These are phyloP conservation scores for Fulvia fulva DNA, from an alignment of 2,329 filamentous ascomycete genomes.

Conservation along the genomic window DNA sequence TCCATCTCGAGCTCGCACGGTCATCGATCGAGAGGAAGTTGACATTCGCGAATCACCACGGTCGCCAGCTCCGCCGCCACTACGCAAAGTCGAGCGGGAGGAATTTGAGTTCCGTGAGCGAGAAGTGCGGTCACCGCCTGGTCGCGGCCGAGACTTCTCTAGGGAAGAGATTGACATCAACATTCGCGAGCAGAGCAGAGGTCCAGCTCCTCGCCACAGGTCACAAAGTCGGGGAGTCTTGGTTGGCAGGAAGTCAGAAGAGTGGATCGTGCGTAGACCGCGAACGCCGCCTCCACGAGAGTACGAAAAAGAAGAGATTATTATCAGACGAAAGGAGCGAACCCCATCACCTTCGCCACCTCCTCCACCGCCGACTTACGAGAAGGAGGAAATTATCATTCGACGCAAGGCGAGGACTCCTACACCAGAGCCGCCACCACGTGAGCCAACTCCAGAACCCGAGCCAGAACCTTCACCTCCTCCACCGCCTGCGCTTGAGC, in stretches of 20 bases:
- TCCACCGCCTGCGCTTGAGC: slow-evolving; percentile 52
- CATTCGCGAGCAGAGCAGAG: slow-evolving; percentile 39
- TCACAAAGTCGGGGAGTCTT: slow-evolving; percentile 34
- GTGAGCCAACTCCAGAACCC: slow-evolving; percentile 44
- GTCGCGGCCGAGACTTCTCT: slow-evolving; percentile 18
- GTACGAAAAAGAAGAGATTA: slow-evolving; percentile 40
- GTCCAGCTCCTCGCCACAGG: slow-evolving; percentile 27
- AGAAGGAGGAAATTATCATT: slow-evolving; percentile 46
- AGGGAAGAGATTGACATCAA: slow-evolving; percentile 27
- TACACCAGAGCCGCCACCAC: slow-evolving; percentile 28
- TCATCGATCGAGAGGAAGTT: slow-evolving; percentile 31
- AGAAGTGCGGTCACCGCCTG: slow-evolving; percentile 22
- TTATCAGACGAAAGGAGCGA: slow-evolving; percentile 41
- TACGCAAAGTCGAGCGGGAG: slow-evolving; percentile 27
- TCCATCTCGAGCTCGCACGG: slow-evolving; percentile 12
- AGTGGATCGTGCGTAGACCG: slow-evolving; percentile 36
- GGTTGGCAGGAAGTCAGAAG: slow-evolving; percentile 34
- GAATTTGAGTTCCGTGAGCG: slow-evolving; percentile 37
- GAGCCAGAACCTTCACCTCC: slow-evolving; percentile 49
- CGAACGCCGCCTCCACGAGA: slow-evolving; percentile 36
- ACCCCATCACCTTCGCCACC: slow-evolving; percentile 30
- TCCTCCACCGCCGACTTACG: slow-evolving; percentile 29
- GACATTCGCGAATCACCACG: slow-evolving; percentile 34
- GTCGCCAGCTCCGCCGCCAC: slow-evolving; percentile 23
- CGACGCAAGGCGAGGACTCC: slow-evolving; percentile 35